phyloP scores from a whole-genome alignment of 2,329 filamentous ascomycete species.

The Hypoxylon sp. region DNA sequence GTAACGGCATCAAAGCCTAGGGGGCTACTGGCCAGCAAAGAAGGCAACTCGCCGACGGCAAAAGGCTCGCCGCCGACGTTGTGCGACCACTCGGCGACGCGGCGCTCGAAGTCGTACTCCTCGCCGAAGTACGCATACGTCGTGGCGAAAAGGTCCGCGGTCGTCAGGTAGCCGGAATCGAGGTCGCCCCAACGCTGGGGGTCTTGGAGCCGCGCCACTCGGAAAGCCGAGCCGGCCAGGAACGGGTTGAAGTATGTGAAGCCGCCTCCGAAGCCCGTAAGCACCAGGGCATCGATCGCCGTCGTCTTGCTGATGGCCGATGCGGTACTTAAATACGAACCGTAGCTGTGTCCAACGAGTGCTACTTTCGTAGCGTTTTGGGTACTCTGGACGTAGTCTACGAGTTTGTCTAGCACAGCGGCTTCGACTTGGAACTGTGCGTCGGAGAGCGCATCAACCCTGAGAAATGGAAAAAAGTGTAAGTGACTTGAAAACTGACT shows the following conservation, averaged over 20 bases:
- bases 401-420: constrained; percentile 47
- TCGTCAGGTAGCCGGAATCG: constrained; percentile 45
- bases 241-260: constrained; percentile 48
- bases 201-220: constrained; percentile 43
- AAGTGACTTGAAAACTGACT: background rate
- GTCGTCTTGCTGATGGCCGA: constrained; percentile 39
- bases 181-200: constrained; percentile 47
- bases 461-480: constrained; percentile 1
- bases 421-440: constrained; percentile 52
- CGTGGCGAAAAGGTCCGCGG: constrained; percentile 46
- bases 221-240: constrained; percentile 46
- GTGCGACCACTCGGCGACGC: constrained; percentile 48
- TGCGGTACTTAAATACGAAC: constrained; percentile 46
- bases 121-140: constrained; percentile 47
- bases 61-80: constrained; percentile 48
- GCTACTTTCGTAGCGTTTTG: constrained; percentile 44
- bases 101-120: constrained; percentile 44
- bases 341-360: constrained; percentile 50
- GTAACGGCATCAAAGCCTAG: constrained; percentile 41
- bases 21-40: constrained; percentile 44
- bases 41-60: constrained; percentile 47
- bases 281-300: constrained; percentile 43
- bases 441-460: constrained; percentile 43
- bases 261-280: constrained; percentile 48
- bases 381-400: constrained; percentile 42